Evolutionary conservation across 495 filamentous ascomycete species (phyloP).

Genomic region (Xylaria grammica): DNA sequence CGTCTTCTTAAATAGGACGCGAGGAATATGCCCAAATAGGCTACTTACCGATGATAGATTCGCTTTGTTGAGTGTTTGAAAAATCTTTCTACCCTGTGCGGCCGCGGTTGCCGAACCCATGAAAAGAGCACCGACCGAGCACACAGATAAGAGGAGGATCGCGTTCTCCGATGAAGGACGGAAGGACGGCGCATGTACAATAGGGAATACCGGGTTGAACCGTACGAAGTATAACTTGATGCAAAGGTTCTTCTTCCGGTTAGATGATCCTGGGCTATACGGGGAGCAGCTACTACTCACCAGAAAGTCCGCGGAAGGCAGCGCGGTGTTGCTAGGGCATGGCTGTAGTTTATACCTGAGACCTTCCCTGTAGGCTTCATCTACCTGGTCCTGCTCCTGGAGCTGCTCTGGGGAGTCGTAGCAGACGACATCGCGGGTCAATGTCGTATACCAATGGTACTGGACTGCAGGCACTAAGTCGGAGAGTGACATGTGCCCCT

Average conservation of each 20-base stretch:
- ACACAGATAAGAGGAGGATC: constrained; percentile 26
- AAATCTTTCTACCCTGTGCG: constrained; percentile 18
- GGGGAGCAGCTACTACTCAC: neutral
- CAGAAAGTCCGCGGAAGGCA: constrained; percentile 18
- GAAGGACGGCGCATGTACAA: constrained; percentile 26
- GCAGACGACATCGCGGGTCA: constrained; percentile 20
- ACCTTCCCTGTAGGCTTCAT: constrained; percentile 22
- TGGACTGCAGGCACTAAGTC: constrained; percentile 20
- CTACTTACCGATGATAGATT: constrained; percentile 16
- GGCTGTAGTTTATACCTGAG: constrained; percentile 19
- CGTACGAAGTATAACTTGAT: constrained; percentile 27
- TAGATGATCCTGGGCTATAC: neutral
- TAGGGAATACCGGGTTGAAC: constrained; percentile 27
- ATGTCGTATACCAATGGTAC: constrained; percentile 21
- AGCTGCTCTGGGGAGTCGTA: constrained; percentile 8
- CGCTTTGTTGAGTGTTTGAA: constrained; percentile 18
- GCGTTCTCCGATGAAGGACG: constrained; percentile 27
- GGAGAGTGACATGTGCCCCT: constrained; percentile 18
- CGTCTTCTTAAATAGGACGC: neutral
- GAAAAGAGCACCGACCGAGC: constrained; percentile 26
- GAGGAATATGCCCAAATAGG: neutral
- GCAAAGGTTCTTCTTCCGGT: constrained; percentile 21
- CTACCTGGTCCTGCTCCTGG: constrained; percentile 15
- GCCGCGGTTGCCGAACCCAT: constrained; percentile 24
- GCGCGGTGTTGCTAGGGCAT: constrained; percentile 15